Evolutionary conservation across 257 asterid species (phyloP), one percentile per base, ranked within the genome.

Genomic region (Solanum clarkiae): DNA sequence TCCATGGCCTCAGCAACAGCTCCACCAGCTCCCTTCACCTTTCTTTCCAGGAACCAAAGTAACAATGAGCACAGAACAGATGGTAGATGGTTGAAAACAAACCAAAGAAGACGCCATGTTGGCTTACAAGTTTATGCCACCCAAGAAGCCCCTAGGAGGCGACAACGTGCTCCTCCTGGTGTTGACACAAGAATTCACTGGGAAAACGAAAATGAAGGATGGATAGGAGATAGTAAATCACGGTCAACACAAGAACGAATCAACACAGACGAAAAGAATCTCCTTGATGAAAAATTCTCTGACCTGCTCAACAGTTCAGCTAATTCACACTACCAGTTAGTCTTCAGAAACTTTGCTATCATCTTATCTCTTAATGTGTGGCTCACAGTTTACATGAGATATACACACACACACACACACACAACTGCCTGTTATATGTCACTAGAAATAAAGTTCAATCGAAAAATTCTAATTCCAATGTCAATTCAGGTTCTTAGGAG

Each of bases 201-300:
- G 98, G 97, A 93, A 88, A 93, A 86, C 49, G 98, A 96, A 42
- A 97, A 96, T 7, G 99, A 94, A 70, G 98, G 99, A 7, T 96
- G 99, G 99, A 66, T 94, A 77, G 98, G 98, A 2, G 97, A 91
- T n/a, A 83, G 86, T 26, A 86, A 57, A 66, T 89, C 94, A 1
- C 53, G 85, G 29, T 65, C 94, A 4, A 77, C 89, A 1, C 80
- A 88, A 85, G 92, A 91, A 66, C 90, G 83, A 81, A 77, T 86
- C 82, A 92, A 89, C 72, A 88, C 80, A 1, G 94, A 82, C 10
- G 62, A 95, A 80, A 90, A 92, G 8, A 90, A 90, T 24, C 68
- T 91, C 81, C 85, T 94, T 66, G 90, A 92, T 18, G 91, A 94
- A 18, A 92, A 88, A 82, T 92, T 95, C 88, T 92, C 98, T 0